A percentile compares a stretch with the other conserved stretches of the same genome.
Conservation (phyloP, 345 rosid species). For the Salix brachista region DNA sequence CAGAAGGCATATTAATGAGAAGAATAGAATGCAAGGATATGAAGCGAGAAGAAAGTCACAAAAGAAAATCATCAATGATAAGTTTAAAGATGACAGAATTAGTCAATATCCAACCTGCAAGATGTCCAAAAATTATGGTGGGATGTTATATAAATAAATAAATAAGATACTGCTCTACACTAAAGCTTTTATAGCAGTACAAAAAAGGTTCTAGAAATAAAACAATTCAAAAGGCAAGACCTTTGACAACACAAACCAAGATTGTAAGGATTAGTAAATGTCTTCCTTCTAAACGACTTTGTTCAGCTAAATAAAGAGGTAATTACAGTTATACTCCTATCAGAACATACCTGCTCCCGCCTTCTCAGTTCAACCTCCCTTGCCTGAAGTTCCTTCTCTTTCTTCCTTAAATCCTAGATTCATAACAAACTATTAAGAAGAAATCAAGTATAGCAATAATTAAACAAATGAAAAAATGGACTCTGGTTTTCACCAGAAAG, state of each 20-base stretch:
- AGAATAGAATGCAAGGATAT: background rate
- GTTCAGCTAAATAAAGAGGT: background rate
- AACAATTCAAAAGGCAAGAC: background rate
- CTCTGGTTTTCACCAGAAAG: slow-evolving; percentile 2
- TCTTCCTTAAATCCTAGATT: slow-evolving; percentile 28
- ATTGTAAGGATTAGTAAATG: background rate
- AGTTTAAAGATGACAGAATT: background rate
- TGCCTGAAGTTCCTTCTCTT: slow-evolving; percentile 31
- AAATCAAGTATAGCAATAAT: background rate
- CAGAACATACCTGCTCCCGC: slow-evolving; percentile 27
- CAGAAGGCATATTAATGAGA: slow-evolving; percentile 1
- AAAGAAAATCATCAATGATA: background rate
- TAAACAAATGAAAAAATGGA: background rate
- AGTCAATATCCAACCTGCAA: background rate
- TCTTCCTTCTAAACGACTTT: background rate
- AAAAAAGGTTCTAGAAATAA: background rate
- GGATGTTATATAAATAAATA: background rate
- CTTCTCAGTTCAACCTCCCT: slow-evolving; percentile 29
- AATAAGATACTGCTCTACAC: background rate
- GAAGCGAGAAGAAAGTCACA: background rate
- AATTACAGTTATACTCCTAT: background rate
- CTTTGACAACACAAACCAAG: background rate
- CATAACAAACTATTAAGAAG: background rate
- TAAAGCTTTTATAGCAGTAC: background rate
- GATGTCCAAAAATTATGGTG: background rate